phyloP scores from a whole-genome alignment of 371 early-diverging fungal genomes.

The Parasitella parasitica region DNA sequence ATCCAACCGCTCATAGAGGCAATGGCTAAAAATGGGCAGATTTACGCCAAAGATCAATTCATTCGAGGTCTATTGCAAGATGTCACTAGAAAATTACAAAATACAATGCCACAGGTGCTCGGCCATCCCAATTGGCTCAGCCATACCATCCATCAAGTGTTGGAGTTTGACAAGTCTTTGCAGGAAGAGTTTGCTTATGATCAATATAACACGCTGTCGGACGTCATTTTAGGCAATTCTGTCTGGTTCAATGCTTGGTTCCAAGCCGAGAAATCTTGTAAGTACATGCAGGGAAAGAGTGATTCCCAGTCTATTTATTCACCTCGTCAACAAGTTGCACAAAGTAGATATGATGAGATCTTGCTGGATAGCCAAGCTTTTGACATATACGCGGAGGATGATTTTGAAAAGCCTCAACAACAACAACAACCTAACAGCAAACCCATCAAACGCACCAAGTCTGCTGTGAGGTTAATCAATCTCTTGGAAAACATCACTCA shows the following conservation, averaged over 20 bases:
- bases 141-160: slow-evolving; percentile 72
- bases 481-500: slow-evolving; percentile 63
- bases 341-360: slow-evolving; percentile 60
- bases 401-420: slow-evolving; percentile 27
- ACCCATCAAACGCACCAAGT: slow-evolving; percentile 37
- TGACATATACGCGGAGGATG: slow-evolving; percentile 53
- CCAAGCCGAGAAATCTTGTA: slow-evolving; percentile 68
- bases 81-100: slow-evolving; percentile 62
- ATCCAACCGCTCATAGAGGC: slow-evolving; percentile 37
- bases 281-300: slow-evolving; percentile 5
- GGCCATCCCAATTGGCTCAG: slow-evolving; percentile 62
- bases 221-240: slow-evolving; percentile 55
- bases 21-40: background rate
- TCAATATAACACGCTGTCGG: slow-evolving; percentile 45
- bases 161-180: slow-evolving; percentile 74
- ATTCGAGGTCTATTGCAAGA: slow-evolving; percentile 61
- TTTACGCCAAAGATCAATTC: slow-evolving; percentile 66
- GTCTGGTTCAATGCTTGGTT: slow-evolving; percentile 74
- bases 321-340: slow-evolving; percentile 32
- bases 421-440: background rate
- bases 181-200: slow-evolving; percentile 67
- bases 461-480: slow-evolving; percentile 57
- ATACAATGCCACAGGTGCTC: slow-evolving; percentile 58
- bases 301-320: no score
- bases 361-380: slow-evolving; percentile 61